These are phyloP conservation scores for Hamigera avellanea DNA, from an alignment of 495 filamentous ascomycete genomes.

Conservation along the genomic window DNA sequence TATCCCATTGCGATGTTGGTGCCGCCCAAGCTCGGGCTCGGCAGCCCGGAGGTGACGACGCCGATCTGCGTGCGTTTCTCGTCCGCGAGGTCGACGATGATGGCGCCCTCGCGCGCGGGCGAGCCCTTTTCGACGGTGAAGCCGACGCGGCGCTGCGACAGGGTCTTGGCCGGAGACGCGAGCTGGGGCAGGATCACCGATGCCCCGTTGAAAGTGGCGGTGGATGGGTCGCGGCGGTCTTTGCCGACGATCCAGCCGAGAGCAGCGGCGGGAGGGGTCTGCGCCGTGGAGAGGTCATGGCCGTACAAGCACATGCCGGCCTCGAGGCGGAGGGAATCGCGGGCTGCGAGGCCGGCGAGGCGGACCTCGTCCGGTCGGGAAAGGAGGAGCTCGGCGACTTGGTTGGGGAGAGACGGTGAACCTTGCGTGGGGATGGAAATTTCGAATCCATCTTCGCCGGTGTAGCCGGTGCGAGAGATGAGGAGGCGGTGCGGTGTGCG, in stretches of 20 bases:
- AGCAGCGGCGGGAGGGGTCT: slow-evolving; percentile 75
- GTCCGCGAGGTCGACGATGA: slow-evolving; percentile 53
- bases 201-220: slow-evolving; percentile 62
- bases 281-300: slow-evolving; percentile 85
- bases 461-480: slow-evolving; percentile 84
- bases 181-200: slow-evolving; percentile 62
- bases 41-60: slow-evolving; percentile 80
- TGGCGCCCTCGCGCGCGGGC: slow-evolving; percentile 80
- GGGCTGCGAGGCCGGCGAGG: slow-evolving; percentile 77
- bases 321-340: slow-evolving; percentile 86
- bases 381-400: slow-evolving; percentile 53
- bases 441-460: slow-evolving; percentile 96
- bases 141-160: slow-evolving; percentile 65
- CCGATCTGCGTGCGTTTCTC: slow-evolving; percentile 45
- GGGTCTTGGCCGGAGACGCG: slow-evolving; percentile 48
- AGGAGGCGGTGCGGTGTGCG: slow-evolving; percentile 45
- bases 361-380: slow-evolving; percentile 49
- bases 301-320: slow-evolving; percentile 98
- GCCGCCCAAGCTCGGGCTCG: slow-evolving; percentile 69
- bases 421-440: slow-evolving; percentile 59
- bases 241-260: slow-evolving; percentile 80
- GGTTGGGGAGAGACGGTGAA: slow-evolving; percentile 24
- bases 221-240: slow-evolving; percentile 45
- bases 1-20: slow-evolving; percentile 97
- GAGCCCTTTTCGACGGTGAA: slow-evolving; percentile 70